These are phyloP conservation scores for Gastrolobium bilobum DNA, from an alignment of 306 rosid genomes.

Conservation along the genomic window DNA sequence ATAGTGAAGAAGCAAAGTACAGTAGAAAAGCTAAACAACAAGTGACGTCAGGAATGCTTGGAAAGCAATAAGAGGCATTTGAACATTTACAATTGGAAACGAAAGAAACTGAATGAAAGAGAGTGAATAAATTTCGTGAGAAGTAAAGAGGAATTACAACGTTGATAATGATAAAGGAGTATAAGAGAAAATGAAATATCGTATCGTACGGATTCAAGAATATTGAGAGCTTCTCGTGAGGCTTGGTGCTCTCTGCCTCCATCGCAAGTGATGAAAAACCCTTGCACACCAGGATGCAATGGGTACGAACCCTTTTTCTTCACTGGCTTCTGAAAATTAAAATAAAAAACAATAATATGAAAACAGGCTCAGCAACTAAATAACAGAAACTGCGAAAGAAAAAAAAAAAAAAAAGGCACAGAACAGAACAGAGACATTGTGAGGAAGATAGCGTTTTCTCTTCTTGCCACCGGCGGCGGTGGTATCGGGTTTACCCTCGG, in stretches of 20 bases:
- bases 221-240: conserved; percentile 83
- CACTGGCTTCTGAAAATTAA: conserved; percentile 70
- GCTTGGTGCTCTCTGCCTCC: conserved; percentile 98
- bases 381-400: neutral
- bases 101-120: neutral
- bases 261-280: conserved; percentile 95
- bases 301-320: conserved; percentile 92
- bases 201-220: conserved; percentile 77
- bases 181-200: neutral
- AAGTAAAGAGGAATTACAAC: neutral
- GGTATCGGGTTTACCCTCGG: conserved; percentile 57
- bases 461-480: conserved; percentile 60
- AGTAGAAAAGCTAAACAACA: neutral
- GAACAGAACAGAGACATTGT: conserved; percentile 61
- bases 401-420: neutral
- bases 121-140: neutral
- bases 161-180: neutral
- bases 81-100: neutral
- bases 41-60: neutral
- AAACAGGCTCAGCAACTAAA: neutral
- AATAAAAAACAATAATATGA: neutral
- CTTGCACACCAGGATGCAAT: conserved; percentile 88
- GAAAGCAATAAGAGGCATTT: neutral
- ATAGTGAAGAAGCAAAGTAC: neutral
- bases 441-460: conserved; percentile 86